Evolutionary conservation across 768 basidiomycete genomes (phyloP).

Genomic region (Coprinopsis marcescibilis): DNA sequence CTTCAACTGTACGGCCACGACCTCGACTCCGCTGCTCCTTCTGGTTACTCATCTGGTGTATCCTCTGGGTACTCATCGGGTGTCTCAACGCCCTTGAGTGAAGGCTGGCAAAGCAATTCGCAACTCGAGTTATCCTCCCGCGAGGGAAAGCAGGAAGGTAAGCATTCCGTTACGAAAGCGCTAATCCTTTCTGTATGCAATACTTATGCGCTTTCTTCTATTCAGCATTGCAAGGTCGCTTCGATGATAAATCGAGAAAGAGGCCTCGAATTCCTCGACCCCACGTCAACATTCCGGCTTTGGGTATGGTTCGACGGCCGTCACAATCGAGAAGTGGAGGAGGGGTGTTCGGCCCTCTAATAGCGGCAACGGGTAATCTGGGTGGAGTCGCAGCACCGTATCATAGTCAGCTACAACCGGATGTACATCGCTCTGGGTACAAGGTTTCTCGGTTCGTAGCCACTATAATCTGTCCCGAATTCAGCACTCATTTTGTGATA

Average conservation of each 20-base stretch:
- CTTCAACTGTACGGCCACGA: not conserved
- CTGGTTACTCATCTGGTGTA: not conserved
- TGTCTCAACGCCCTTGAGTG: not conserved
- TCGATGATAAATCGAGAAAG: constrained; percentile 5
- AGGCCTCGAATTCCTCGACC: constrained; percentile 4
- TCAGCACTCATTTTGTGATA: constrained; percentile 16
- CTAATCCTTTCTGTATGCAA: too few relatives aligned
- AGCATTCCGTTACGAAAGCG: not conserved
- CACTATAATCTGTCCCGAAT: not conserved
- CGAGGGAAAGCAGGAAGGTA: not conserved
- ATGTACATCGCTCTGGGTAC: constrained; percentile 59
- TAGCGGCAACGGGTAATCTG: constrained; percentile 63
- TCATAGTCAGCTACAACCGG: constrained; percentile 45
- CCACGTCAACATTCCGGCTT: not conserved
- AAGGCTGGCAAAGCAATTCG: not conserved
- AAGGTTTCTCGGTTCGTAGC: constrained; percentile 48
- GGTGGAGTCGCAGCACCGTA: constrained; percentile 54
- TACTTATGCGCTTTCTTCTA: too few relatives aligned
- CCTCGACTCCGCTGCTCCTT: not conserved
- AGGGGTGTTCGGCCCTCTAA: constrained; percentile 66
- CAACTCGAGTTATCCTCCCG: not conserved
- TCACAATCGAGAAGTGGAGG: constrained; percentile 43
- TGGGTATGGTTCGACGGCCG: constrained; percentile 23
- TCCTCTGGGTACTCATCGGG: not conserved
- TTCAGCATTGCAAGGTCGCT: not conserved